Evolutionary conservation across 306 rosid genomes (phyloP), one percentile per base, ranked within the genome.

Genomic region (Vigna radiata): DNA sequence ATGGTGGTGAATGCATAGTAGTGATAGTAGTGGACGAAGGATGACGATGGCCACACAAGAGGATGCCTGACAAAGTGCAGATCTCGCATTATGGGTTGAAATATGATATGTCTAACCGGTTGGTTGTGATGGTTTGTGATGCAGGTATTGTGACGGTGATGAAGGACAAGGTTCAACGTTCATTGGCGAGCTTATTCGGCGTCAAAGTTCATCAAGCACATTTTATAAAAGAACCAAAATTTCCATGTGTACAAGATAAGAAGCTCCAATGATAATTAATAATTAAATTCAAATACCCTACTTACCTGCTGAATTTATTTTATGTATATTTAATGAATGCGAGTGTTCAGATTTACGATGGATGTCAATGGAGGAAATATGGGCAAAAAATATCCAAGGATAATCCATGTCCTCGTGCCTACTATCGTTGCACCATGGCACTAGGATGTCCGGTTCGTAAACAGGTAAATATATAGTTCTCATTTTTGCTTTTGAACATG

Each of bases 301-400:
- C 21, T 27, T 27, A 27, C 31, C 31, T 27, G 31, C 31, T 27
- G 31, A 41, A 14, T 37, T 7, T 59, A 4, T 56, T 23, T 58
- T 19, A 58, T 58, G 6, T 25, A 17, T 25, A 13, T 58, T n/a
- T 58, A 13, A 61, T 61, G 23, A 61, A 62, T 62, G 46, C 33
- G 41, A 17, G 1, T 13, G 14, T 61, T 54, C 77, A 86, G 89
- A 86, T 86, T 62, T 68, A 77, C n/a, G 93, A 89, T 53, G 93
- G 93, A 39, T 89, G 89, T 73, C 90, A 89, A 44, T 89, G 93
- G 93, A 86, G 93, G 53, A 89, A 89, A 79, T 89, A 87, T 56
- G 93, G 93, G 16, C 93, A 89, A 60, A 89, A 89, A 80, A 86
- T 86, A 77, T 83, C 93, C 1, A 87, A 81, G 68, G 89, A 84